These are phyloP conservation scores for Hyaloperonospora brassicae DNA, from an alignment of 352 stramenopile genomes.

Conservation along the genomic window DNA sequence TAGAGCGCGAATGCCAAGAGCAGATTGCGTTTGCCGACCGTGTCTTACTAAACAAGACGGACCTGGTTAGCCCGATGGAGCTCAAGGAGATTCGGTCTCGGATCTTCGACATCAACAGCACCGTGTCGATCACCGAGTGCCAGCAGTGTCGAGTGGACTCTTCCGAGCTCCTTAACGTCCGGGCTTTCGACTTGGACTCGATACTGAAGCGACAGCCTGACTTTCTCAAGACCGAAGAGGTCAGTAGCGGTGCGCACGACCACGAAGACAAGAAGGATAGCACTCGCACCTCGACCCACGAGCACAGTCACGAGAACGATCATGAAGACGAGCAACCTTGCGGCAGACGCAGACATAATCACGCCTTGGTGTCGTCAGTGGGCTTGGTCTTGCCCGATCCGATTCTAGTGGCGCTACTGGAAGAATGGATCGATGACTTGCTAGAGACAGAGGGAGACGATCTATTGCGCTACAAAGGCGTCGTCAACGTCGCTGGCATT, in stretches of 20 bases:
- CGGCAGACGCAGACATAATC: conserved; percentile 28
- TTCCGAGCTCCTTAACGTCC: conserved; percentile 32
- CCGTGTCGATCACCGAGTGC: conserved; percentile 41
- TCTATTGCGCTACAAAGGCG: conserved; percentile 91
- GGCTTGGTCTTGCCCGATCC: conserved; percentile 30
- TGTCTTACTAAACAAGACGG: conserved; percentile 95
- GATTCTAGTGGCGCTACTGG: conserved; percentile 89
- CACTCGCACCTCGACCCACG: background rate
- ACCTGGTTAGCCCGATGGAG: conserved; percentile 87
- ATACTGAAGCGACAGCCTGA: conserved; percentile 43
- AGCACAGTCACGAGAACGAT: conserved; percentile 4
- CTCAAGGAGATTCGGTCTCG: conserved; percentile 25
- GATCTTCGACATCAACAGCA: conserved; percentile 44
- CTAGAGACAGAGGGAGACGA: conserved; percentile 83
- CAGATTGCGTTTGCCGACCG: conserved; percentile 95
- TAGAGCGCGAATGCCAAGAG: conserved; percentile 85
- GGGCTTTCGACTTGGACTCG: conserved; percentile 42
- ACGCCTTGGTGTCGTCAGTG: conserved; percentile 39
- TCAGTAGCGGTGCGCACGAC: conserved; percentile 4
- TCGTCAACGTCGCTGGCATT: conserved; percentile 89
- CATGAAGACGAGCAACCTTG: conserved; percentile 13
- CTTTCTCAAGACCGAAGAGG: conserved; percentile 36
- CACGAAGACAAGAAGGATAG: conserved; percentile 8
- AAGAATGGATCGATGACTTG: conserved; percentile 94
- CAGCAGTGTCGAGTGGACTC: conserved; percentile 42